phyloP scores from a whole-genome alignment of 208 protist genomes.

The Acanthamoeba rhysodes region DNA sequence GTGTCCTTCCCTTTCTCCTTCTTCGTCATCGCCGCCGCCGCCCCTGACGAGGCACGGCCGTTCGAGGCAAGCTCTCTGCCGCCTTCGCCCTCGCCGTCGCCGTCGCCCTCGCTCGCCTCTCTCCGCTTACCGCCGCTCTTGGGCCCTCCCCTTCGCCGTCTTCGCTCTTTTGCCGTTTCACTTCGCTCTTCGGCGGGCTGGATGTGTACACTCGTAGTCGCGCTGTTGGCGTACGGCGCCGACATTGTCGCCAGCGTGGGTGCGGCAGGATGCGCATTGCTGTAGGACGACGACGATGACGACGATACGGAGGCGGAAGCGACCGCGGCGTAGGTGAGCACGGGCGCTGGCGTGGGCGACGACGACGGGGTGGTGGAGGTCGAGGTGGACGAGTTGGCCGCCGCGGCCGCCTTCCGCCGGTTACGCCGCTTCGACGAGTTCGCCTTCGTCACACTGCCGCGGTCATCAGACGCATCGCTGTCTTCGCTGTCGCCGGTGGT shows the following conservation, averaged over 20 bases:
- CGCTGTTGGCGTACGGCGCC: neutral
- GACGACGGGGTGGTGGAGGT: neutral
- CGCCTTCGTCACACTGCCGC: neutral
- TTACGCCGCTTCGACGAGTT: neutral
- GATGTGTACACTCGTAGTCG: neutral
- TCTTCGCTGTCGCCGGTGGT: no score
- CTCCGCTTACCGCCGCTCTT: no score
- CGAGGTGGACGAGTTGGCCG: neutral
- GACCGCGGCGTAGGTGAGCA: conserved; percentile 21
- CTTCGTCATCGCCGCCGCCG: neutral
- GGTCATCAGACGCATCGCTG: neutral
- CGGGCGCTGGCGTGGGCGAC: neutral
- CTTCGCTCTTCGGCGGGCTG: conserved; percentile 7
- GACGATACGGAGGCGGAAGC: neutral
- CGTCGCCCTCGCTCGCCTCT: no score
- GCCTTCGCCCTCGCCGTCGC: neutral
- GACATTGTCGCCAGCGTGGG: neutral
- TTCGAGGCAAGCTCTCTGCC: neutral
- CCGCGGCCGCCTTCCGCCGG: neutral
- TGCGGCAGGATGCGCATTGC: neutral
- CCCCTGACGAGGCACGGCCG: neutral
- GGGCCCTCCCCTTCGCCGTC: no score
- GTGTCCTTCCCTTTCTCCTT: neutral
- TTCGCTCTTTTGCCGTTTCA: neutral
- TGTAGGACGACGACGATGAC: neutral